Evolutionary conservation across 176 grass and related monocot genomes (phyloP), one percentile per base, ranked within the genome.

Genomic region (Musa schizocarpa): DNA sequence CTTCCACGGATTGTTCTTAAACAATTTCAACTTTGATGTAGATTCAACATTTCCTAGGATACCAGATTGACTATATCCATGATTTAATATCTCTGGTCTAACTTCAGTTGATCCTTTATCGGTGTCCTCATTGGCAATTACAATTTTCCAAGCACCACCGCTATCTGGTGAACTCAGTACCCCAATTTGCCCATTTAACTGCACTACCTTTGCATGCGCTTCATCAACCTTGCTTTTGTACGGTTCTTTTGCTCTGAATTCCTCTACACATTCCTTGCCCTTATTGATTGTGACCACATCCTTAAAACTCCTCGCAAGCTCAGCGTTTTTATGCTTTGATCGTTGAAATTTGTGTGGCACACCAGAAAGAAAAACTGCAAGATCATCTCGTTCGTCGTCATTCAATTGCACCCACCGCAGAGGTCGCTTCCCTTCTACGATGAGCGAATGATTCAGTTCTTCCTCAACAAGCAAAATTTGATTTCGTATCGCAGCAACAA

Each of bases 351-450:
- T 77, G 1, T 77, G 62, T 9, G 77, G 81, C 10, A 79, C 71
- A 13, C 89, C 80, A 75, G 93, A 92, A 77, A 97, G 90, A 87
- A 97, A 97, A 81, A 83, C 63, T 2, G 88, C 87, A 19, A 97
- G 77, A 77, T 97, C 90, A 53, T 97, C 87, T 72, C 68, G 75
- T 72, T 97, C 93, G 11, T 88, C 85, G 25, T 90, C 86, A 74
- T 97, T 83, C 57, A 97, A 80, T 78, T 88, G 92, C 9, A 97
- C 90, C 90, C 90, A 97, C 51, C 78, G 81, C 51, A 97, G 52
- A 52, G 81, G 54, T 49, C 17, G 74, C 12, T 68, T 85, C 79
- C 81, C 81, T 74, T 54, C 82, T 56, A 83, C 77, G 26, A 81
- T 20, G 11, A 81, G 81, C 34, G 82, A 84, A 80, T 84, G 62